phyloP scores from a whole-genome alignment of 306 rosid species.

The Prunus fruticosa region DNA sequence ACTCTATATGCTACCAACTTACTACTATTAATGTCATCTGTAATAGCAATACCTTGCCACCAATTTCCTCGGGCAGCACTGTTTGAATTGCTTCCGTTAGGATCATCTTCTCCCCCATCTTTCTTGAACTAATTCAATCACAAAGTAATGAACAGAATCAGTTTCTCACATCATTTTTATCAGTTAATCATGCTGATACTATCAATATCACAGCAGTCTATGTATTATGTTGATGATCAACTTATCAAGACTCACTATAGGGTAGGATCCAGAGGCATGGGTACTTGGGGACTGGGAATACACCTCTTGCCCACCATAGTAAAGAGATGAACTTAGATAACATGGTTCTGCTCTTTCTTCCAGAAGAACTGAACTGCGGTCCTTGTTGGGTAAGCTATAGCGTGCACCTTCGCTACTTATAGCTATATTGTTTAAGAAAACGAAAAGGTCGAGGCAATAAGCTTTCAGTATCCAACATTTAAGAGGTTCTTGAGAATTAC shows the following conservation, averaged over 20 bases:
- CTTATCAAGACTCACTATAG: constrained; percentile 41
- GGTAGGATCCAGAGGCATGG: constrained; percentile 30
- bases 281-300: constrained; percentile 41
- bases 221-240: background rate
- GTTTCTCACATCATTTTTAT: background rate
- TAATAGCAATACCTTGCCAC: constrained; percentile 50
- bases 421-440: constrained; percentile 18
- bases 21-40: background rate
- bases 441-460: constrained; percentile 7
- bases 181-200: constrained; percentile 1
- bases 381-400: constrained; percentile 32
- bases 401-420: constrained; percentile 21
- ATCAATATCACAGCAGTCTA: constrained; percentile 2
- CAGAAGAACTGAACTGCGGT: constrained; percentile 30
- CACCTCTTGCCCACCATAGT: constrained; percentile 56
- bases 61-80: constrained; percentile 54
- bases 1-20: background rate
- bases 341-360: constrained; percentile 57
- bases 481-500: background rate
- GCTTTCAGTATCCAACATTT: constrained; percentile 2
- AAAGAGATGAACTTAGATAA: constrained; percentile 54
- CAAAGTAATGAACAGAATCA: background rate
- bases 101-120: constrained; percentile 45
- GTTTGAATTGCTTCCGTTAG: constrained; percentile 39
- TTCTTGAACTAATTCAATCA: constrained; percentile 36